Percentiles rank a stretch among this genome's conserved stretches.
Evolutionary conservation across 2,329 filamentous ascomycete genomes (phyloP).

Genomic region (Plenodomus tracheiphilus): DNA sequence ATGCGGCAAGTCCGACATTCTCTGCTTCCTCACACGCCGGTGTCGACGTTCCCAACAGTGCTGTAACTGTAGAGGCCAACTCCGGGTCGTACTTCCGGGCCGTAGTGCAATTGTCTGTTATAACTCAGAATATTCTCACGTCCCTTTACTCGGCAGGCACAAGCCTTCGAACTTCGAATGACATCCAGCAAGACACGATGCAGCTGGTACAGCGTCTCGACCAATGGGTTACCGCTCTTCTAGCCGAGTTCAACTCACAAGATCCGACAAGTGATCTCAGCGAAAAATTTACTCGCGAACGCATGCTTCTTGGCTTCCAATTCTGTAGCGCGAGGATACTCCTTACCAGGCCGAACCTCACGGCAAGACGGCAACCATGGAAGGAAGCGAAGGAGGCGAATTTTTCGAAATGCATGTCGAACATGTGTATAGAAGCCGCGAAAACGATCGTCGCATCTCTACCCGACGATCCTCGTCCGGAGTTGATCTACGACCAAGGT

Average conservation of each 20-base stretch:
- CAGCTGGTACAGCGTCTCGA: slow-evolving; percentile 39
- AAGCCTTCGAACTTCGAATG: slow-evolving; percentile 34
- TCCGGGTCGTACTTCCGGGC: slow-evolving; percentile 33
- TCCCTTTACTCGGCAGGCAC: slow-evolving; percentile 44
- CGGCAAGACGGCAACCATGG: slow-evolving; percentile 24
- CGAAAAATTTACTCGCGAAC: slow-evolving; percentile 24
- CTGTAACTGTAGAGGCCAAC: slow-evolving; percentile 13
- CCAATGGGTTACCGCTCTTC: slow-evolving; percentile 38
- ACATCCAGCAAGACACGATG: slow-evolving; percentile 40
- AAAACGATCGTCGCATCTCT: slow-evolving; percentile 39
- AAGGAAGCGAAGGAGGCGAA: slow-evolving; percentile 20
- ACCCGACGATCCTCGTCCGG: slow-evolving; percentile 35
- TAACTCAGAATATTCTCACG: slow-evolving; percentile 40
- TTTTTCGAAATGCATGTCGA: slow-evolving; percentile 38
- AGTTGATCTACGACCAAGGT: slow-evolving; percentile 35
- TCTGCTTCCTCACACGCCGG: slow-evolving; percentile 3
- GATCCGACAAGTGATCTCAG: slow-evolving; percentile 1
- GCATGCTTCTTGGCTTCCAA: slow-evolving; percentile 37
- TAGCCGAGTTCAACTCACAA: slow-evolving; percentile 35
- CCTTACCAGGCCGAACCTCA: slow-evolving; percentile 45
- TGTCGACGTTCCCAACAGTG: slow-evolving; percentile 1
- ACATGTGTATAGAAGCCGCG: slow-evolving; percentile 44
- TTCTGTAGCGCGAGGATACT: slow-evolving; percentile 47
- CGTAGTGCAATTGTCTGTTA: slow-evolving; percentile 31
- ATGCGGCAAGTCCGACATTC: slow-evolving; percentile 1